phyloP scores from a whole-genome alignment of 306 rosid species.

The Fagus crenata region DNA sequence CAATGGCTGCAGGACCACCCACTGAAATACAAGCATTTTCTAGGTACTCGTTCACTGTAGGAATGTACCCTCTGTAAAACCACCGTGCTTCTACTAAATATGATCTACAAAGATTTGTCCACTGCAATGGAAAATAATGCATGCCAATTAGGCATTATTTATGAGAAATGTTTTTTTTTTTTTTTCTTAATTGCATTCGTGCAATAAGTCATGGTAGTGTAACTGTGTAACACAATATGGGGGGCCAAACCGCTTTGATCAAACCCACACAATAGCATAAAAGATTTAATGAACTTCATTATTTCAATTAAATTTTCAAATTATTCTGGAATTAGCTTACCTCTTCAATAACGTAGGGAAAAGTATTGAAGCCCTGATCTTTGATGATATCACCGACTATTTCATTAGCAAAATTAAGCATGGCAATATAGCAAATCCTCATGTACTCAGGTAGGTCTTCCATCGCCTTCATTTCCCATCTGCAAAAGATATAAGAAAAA shows the following conservation, averaged over 20 bases:
- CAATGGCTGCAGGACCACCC: conserved; percentile 33
- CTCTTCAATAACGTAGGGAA: conserved; percentile 19
- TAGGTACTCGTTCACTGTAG: conserved; percentile 27
- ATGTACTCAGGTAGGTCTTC: conserved; percentile 29
- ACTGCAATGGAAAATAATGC: conserved; percentile 15
- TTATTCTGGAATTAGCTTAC: background rate
- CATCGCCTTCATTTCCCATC: conserved; percentile 29
- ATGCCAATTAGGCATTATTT: background rate
- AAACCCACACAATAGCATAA: background rate
- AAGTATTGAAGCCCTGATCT: conserved; percentile 2
- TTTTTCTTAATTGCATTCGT: conserved; percentile 4
- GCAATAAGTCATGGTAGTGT: conserved; percentile 13
- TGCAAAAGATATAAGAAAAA: background rate
- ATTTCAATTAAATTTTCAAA: background rate
- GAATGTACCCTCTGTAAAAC: conserved; percentile 20
- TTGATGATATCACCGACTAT: conserved; percentile 4
- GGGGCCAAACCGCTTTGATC: background rate
- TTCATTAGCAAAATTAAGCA: conserved; percentile 34
- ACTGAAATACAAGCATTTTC: conserved; percentile 30
- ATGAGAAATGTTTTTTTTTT: background rate
- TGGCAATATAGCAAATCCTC: conserved; percentile 30
- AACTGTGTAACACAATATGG: no score
- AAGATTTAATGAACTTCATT: no score
- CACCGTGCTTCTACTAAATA: conserved; percentile 38
- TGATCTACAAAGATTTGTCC: conserved; percentile 35